A percentile compares a stretch with the other conserved stretches of the same genome.
Conservation (phyloP, 495 filamentous ascomycete species). For the Hypoxylon subgilvum region DNA sequence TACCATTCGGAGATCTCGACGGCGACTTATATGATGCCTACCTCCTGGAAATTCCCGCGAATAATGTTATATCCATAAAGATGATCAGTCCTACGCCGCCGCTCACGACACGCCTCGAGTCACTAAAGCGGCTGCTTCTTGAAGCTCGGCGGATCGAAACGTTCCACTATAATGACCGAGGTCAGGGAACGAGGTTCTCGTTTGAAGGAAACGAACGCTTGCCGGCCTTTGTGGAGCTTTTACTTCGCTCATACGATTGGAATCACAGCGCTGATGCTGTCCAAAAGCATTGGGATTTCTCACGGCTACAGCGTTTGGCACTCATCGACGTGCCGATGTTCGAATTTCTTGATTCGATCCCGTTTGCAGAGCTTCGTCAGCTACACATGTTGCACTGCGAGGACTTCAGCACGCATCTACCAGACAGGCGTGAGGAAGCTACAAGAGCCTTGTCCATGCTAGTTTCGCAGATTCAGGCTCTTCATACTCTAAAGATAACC, state of each 20-base stretch:
- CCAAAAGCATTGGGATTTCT: constrained; percentile 43
- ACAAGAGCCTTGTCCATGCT: constrained; percentile 32
- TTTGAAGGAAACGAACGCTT: constrained; percentile 40
- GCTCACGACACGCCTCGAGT: constrained; percentile 32
- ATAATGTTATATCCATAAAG: constrained; percentile 35
- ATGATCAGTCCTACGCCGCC: constrained; percentile 32
- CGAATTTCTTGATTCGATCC: constrained; percentile 38
- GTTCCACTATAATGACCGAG: constrained; percentile 38
- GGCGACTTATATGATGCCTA: constrained; percentile 17
- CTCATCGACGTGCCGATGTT: constrained; percentile 41
- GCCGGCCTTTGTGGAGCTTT: constrained; percentile 39
- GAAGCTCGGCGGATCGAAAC: constrained; percentile 24
- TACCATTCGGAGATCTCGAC: constrained; percentile 28
- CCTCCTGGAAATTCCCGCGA: constrained; percentile 29
- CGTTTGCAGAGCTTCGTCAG: constrained; percentile 21
- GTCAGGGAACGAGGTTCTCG: constrained; percentile 38
- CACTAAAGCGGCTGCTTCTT: constrained; percentile 40
- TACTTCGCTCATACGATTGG: constrained; percentile 45
- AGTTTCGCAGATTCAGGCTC: constrained; percentile 29
- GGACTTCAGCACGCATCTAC: constrained; percentile 34
- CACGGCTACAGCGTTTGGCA: constrained; percentile 31
- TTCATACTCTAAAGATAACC: constrained; percentile 28
- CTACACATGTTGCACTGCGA: constrained; percentile 36
- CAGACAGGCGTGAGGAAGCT: constrained; percentile 21
- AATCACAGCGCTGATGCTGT: constrained; percentile 32